Percentiles rank a stretch among this genome's conserved stretches.
Evolutionary conservation across 2,329 filamentous ascomycete species (phyloP).

Genomic region (Sarocladium strictum): DNA sequence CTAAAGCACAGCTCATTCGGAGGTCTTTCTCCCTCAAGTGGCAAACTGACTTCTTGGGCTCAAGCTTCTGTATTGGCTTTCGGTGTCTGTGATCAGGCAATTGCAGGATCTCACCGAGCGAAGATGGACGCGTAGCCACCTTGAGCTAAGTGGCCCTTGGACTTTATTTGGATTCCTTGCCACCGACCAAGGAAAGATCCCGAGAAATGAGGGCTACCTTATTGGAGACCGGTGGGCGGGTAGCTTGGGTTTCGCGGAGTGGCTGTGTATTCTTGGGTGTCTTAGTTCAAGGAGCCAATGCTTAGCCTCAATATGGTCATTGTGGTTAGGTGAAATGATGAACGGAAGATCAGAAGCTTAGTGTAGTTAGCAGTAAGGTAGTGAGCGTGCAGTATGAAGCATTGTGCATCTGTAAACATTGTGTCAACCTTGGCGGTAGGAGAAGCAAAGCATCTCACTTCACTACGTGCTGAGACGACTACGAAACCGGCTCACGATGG

Average conservation of each 20-base stretch:
- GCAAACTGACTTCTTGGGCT: no score
- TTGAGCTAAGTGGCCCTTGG: neutral
- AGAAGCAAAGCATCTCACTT: neutral
- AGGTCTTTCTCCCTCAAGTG: no score
- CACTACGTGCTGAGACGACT: neutral
- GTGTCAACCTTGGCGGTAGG: neutral
- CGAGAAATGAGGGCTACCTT: neutral
- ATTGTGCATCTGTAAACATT: neutral
- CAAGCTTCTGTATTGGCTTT: neutral
- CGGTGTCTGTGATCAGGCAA: neutral
- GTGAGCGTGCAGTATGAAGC: neutral
- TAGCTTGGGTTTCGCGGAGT: neutral
- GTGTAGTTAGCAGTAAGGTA: no score
- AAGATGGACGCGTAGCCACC: neutral
- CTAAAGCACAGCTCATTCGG: no score
- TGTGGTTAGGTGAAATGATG: no score
- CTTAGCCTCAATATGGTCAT: no score
- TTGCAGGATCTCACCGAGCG: neutral
- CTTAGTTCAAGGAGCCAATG: neutral
- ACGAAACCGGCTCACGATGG: neutral
- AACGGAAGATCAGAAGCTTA: no score
- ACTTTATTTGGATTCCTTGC: neutral
- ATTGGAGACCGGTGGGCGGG: neutral
- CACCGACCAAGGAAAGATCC: neutral
- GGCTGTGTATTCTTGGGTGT: conserved; percentile 8